Evolutionary conservation across 1,139 yeast genomes (phyloP).

Genomic region (Neolecta irregularis): DNA sequence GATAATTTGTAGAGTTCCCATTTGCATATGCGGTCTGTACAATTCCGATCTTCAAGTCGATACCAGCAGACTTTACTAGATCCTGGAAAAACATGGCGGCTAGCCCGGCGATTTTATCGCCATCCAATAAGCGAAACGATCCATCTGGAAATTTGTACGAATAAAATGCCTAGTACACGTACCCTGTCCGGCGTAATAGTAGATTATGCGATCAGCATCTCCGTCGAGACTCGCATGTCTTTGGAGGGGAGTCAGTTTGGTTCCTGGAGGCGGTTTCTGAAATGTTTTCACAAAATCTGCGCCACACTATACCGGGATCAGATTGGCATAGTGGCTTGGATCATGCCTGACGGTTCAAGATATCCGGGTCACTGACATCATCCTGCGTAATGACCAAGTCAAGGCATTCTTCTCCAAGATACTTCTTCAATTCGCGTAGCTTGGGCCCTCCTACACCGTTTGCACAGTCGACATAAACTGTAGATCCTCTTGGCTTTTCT

Average conservation of each 20-base stretch:
- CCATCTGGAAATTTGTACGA: slow-evolving; percentile 18
- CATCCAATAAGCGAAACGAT: slow-evolving; percentile 63
- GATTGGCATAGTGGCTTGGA: background rate
- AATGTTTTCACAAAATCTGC: slow-evolving; percentile 90
- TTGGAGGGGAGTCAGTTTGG: slow-evolving; percentile 27
- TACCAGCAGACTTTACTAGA: slow-evolving; percentile 31
- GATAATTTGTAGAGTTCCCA: slow-evolving; percentile 70
- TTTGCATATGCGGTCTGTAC: slow-evolving; percentile 97
- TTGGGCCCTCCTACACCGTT: slow-evolving; percentile 93
- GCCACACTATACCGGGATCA: slow-evolving; percentile 44
- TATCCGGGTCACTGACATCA: slow-evolving; percentile 37
- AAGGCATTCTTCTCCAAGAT: slow-evolving; percentile 27
- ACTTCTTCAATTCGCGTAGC: slow-evolving; percentile 32
- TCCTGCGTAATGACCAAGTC: slow-evolving; percentile 42
- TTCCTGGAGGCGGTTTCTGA: slow-evolving; percentile 58
- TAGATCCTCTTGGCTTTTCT: slow-evolving; percentile 18
- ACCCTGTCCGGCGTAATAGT: slow-evolving; percentile 43
- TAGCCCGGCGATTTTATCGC: slow-evolving; percentile 82
- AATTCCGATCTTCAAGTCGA: slow-evolving; percentile 47
- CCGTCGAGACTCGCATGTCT: slow-evolving; percentile 86
- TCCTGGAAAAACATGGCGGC: slow-evolving; percentile 55
- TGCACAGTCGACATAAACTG: slow-evolving; percentile 35
- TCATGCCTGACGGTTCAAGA: slow-evolving; percentile 36
- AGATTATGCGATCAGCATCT: slow-evolving; percentile 89
- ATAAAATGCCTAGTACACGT: slow-evolving; percentile 1